These are phyloP conservation scores for Vitis riparia DNA, from an alignment of 164 flowering plant genomes.

Conservation along the genomic window DNA sequence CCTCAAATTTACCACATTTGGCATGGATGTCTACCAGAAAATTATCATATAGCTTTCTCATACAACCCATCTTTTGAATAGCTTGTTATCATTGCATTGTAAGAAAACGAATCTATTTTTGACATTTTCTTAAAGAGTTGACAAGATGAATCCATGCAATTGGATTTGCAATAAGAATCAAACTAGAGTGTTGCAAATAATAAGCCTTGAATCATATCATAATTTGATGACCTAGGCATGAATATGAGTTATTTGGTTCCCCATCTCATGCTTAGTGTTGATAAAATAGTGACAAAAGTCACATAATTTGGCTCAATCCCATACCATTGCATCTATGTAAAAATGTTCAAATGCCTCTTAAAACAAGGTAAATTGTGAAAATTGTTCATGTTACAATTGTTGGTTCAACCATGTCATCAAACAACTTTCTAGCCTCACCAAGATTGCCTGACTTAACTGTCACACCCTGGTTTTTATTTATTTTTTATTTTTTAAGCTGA, in stretches of 20 bases:
- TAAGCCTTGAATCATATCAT: conserved; percentile 40
- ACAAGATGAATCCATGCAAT: conserved; percentile 37
- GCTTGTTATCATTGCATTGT: conserved; percentile 69
- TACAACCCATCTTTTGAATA: conserved; percentile 46
- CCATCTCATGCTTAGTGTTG: conserved; percentile 29
- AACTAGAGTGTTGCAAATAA: conserved; percentile 62
- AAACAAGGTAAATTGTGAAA: conserved; percentile 33
- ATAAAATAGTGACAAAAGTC: conserved; percentile 56
- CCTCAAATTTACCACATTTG: conserved; percentile 59
- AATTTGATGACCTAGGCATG: conserved; percentile 55
- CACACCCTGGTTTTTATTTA: no score
- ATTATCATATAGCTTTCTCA: conserved; percentile 36
- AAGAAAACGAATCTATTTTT: conserved; percentile 60
- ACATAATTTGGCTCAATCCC: conserved; percentile 58
- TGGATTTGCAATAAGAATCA: conserved; percentile 69
- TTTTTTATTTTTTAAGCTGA: no score
- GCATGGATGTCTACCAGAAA: conserved; percentile 77
- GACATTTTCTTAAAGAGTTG: conserved; percentile 48
- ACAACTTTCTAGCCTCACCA: conserved; percentile 42
- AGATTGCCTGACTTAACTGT: conserved; percentile 42
- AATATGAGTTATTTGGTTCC: conserved; percentile 44
- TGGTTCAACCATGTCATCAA: conserved; percentile 45
- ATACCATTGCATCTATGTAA: conserved; percentile 42
- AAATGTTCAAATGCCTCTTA: conserved; percentile 52
- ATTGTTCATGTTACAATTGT: conserved; percentile 74